phyloP scores from a whole-genome alignment of 371 early-diverging fungal species.

The Mucor irregularis region DNA sequence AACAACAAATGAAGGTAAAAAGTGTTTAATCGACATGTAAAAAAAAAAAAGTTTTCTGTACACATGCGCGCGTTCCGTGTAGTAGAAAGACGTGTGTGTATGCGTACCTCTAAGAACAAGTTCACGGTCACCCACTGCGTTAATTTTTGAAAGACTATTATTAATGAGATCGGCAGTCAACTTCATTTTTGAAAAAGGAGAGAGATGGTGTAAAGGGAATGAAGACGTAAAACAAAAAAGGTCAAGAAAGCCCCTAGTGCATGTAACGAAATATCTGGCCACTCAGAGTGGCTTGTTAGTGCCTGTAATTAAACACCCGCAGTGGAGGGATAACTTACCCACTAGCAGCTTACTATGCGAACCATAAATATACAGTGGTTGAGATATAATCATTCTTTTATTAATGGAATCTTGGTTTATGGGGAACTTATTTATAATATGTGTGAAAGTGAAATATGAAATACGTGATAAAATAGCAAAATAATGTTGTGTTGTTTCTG shows the following conservation, averaged over 20 bases:
- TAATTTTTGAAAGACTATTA: conserved; percentile 73
- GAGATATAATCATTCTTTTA: too few relatives aligned
- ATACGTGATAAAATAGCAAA: too few relatives aligned
- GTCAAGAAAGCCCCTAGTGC: background rate
- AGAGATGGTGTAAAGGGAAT: background rate
- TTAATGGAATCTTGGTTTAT: too few relatives aligned
- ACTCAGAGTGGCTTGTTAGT: background rate
- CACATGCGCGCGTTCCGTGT: too few relatives aligned
- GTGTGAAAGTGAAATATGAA: too few relatives aligned
- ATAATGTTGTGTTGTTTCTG: too few relatives aligned
- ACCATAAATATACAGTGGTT: too few relatives aligned
- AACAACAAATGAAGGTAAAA: background rate
- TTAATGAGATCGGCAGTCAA: conserved; percentile 79
- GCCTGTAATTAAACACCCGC: background rate
- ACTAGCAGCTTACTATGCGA: too few relatives aligned
- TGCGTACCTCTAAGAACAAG: conserved; percentile 82
- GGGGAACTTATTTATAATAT: too few relatives aligned
- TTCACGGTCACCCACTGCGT: conserved; percentile 88
- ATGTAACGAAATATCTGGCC: background rate
- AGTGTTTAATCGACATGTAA: background rate
- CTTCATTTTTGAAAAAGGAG: conserved; percentile 56
- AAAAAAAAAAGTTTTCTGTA: background rate
- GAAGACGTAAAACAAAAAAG: background rate
- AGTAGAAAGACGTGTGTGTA: background rate
- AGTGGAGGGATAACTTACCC: too few relatives aligned